Conservation (phyloP, 768 basidiomycete species). For the Suillus variegatus region DNA sequence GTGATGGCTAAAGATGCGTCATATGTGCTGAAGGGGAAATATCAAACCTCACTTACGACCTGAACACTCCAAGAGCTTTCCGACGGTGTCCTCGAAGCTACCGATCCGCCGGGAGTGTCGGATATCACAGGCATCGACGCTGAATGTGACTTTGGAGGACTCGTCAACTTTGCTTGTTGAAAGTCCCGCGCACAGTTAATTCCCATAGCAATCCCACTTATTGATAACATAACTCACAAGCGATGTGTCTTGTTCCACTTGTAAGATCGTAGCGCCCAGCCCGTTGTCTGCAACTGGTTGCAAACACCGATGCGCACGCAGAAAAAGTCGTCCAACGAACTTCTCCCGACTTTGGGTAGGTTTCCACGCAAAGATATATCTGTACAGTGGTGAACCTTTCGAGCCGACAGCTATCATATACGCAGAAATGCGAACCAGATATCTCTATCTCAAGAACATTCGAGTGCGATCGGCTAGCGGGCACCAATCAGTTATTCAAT, state of each 20-base stretch:
- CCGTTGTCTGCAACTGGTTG: not conserved
- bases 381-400: not conserved
- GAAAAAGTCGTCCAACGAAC: not conserved
- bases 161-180: not conserved
- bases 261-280: constrained; percentile 1
- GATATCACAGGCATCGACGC: not conserved
- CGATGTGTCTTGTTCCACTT: not conserved
- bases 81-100: not conserved
- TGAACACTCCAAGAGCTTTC: not conserved
- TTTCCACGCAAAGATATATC: not conserved
- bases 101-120: not conserved
- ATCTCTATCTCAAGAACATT: not conserved
- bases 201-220: not conserved
- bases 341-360: not conserved
- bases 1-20: not conserved
- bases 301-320: not conserved
- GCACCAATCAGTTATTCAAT: not conserved
- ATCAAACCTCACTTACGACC: not conserved
- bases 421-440: not conserved
- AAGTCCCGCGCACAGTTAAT: not conserved
- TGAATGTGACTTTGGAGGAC: not conserved
- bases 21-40: not conserved
- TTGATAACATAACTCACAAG: not conserved
- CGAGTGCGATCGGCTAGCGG: not conserved
- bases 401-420: not conserved